Evolutionary conservation across 2,329 filamentous ascomycete species (phyloP), one percentile per base, ranked within the genome.

Genomic region (Trichothecium sympodiale): DNA sequence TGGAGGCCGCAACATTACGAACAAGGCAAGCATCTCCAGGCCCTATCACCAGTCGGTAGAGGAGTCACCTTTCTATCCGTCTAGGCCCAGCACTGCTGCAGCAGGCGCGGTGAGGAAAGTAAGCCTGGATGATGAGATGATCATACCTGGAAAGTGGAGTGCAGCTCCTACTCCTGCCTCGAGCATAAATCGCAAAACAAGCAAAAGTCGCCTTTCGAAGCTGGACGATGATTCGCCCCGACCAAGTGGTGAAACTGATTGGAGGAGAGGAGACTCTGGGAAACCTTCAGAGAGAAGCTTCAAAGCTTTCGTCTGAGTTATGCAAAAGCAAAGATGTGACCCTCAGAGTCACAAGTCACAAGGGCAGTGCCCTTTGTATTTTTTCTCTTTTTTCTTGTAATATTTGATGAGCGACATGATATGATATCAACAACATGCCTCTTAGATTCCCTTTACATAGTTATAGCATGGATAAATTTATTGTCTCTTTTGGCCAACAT

Each of bases 41-140:
- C 20, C 52, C 5, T 59, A 61, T 41, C 48, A 51, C 27, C 53
- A 56, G 13, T 46, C 59, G 4, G 52, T 55, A 10, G 49, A 55
- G 26, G 50, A 48, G 15, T 51, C 53, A 7, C 57, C 58, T 0
- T 59, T 60, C 34, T 59, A 54, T 59, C 69, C 41, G 52, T 54
- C 30, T 47, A 61, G 31, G 48, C 49, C 20, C 33, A 8, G 45
- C 8, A 17, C 34, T 4, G 26, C 16, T 29, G 26, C 17, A 30
- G 17, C 8, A 5, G 17, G 34, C 13, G 9, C 20, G 10, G n/a
- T 9, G 15, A 35, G 33, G 23, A 16, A n/a, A 5, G 9, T 13
- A 7, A 35, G 33, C 15, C 15, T 15, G 6, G 20, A 25, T 10
- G 10, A 25, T 6, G 20, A 25, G 10, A 6, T 25, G 6, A 25